Evolutionary conservation across 1,284 basidiomycete genomes (phyloP), one percentile per base, ranked within the genome.

Genomic region (Rhodotorula sp.): DNA sequence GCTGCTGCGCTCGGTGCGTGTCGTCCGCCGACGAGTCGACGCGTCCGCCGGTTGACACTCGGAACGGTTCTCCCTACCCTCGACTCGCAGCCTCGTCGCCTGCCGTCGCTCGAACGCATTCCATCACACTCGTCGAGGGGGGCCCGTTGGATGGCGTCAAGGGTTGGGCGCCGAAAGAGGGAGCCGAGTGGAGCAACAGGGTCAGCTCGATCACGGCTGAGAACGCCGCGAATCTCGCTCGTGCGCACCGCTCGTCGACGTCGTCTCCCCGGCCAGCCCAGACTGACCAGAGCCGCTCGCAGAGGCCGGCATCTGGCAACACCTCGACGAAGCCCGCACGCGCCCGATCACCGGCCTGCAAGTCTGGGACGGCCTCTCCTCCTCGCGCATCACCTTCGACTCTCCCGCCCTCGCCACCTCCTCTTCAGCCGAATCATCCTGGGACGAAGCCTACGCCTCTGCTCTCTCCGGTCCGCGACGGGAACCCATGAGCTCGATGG

Each of bases 361-460:
- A 70, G 87, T 95, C 30, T 98, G 92, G 92, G 91, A 94, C 76
- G 91, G 92, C 1, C 70, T 93, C 46, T 90, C 90, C 5, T 87
- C 88, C 76, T 87, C 91, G n/a, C 84, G 89, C 24, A 88, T 93
- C 64, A 81, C 83, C 7, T 93, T 93, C 77, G 83, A 84, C 56
- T 83, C 87, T 0, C 81, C 85, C 4, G 86, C 80, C 79, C 28
- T 66, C 37, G 16, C 67, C n/a, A 3, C 60, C 28, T 16, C 44
- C 77, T 18, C 53, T 5, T 3, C 59, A 2, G 31, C 64, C 15
- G 5, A 30, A 10, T n/a, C 46, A 2, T 18, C 40, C 13, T 65
- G 64, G 58, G 64, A 65, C 30, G 51, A 44, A 4, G 37, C 51
- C n/a, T 65, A 30, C 26, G 52, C 59, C 3, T 54, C 58, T 1